Evolutionary conservation across 192 early-diverging fungal species (phyloP).

Genomic region (Funneliformis geosporum): DNA sequence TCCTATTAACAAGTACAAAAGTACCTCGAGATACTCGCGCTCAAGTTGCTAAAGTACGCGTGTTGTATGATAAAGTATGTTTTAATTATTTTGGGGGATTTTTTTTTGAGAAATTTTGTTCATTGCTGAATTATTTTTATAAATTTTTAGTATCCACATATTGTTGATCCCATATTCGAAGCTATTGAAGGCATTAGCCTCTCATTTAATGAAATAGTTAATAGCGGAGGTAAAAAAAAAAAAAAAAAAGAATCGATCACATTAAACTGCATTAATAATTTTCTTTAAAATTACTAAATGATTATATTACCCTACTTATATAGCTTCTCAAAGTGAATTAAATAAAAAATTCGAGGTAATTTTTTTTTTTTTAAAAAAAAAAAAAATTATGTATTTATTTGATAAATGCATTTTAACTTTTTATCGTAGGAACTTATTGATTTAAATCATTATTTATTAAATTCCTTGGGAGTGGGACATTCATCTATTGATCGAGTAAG

Average conservation of each 20-base stretch:
- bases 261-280: neutral
- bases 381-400: neutral
- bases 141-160: conserved; percentile 47
- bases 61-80: conserved; percentile 50
- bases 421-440: conserved; percentile 67
- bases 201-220: conserved; percentile 39
- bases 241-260: too few relatives aligned
- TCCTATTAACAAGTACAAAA: conserved; percentile 87
- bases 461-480: conserved; percentile 83
- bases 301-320: neutral
- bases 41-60: conserved; percentile 79
- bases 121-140: neutral
- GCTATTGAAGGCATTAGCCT: conserved; percentile 63
- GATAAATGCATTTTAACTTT: neutral
- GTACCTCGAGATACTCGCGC: conserved; percentile 88
- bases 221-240: conserved; percentile 29
- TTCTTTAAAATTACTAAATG: neutral
- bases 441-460: conserved; percentile 82
- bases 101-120: neutral
- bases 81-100: neutral
- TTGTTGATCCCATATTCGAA: conserved; percentile 69
- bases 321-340: neutral
- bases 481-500: conserved; percentile 77
- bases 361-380: neutral
- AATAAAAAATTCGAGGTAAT: neutral